A percentile compares a stretch with the other conserved stretches of the same genome.
phyloP scores from a whole-genome alignment of 2,329 filamentous ascomycete genomes.

The Penicillium thymicola region DNA sequence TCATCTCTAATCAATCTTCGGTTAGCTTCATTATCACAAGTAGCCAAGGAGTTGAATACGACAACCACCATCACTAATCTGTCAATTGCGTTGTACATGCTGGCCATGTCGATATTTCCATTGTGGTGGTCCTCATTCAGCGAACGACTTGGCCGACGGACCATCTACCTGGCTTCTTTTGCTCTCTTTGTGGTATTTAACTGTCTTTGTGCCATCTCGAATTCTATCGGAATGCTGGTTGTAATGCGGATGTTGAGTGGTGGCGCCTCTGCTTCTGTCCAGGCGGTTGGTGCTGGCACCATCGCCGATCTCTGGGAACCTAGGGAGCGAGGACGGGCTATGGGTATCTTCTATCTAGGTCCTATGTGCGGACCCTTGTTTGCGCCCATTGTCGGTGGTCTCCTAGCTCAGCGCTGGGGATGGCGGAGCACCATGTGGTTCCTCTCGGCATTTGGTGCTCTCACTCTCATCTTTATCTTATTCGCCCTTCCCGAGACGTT shows the following conservation, averaged over 20 bases:
- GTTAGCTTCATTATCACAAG: conserved; percentile 64
- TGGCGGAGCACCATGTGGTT: conserved; percentile 82
- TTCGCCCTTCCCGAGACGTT: conserved; percentile 47
- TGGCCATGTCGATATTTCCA: conserved; percentile 78
- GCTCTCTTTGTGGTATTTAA: conserved; percentile 68
- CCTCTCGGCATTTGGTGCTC: conserved; percentile 64
- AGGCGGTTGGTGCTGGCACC: conserved; percentile 78
- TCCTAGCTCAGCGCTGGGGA: conserved; percentile 63
- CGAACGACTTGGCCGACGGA: conserved; percentile 66
- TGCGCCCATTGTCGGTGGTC: conserved; percentile 73
- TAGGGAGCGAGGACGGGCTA: conserved; percentile 69
- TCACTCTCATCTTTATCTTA: conserved; percentile 41
- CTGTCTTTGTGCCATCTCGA: conserved; percentile 64
- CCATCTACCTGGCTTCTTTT: conserved; percentile 77
- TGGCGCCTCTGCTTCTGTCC: conserved; percentile 74
- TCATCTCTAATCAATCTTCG: background rate
- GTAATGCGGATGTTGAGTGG: conserved; percentile 71
- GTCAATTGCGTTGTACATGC: conserved; percentile 76
- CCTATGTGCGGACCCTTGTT: conserved; percentile 72
- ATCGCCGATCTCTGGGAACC: conserved; percentile 78
- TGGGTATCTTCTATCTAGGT: conserved; percentile 79
- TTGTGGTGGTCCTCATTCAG: conserved; percentile 85
- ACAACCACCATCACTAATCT: conserved; percentile 68
- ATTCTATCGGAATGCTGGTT: conserved; percentile 71
- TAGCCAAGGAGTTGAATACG: conserved; percentile 61